Evolutionary conservation across 1,284 basidiomycete species (phyloP).

Genomic region (Cutaneotrichosporon mucoides): DNA sequence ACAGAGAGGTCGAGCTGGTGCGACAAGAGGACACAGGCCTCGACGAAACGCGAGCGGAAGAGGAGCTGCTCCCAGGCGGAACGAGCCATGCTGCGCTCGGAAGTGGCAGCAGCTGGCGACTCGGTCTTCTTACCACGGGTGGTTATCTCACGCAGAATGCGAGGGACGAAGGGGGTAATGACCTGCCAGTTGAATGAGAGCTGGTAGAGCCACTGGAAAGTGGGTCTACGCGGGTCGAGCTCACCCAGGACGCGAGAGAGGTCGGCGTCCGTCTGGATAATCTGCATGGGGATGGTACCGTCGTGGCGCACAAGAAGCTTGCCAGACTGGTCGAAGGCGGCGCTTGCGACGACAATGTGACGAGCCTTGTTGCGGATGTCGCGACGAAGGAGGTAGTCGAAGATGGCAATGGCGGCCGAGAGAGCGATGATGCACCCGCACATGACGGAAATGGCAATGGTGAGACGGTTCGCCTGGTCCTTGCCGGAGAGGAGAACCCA

Average conservation of each 20-base stretch:
- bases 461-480: constrained; percentile 32
- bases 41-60: constrained; percentile 52
- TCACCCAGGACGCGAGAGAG: constrained; percentile 50
- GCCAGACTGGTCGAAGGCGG: constrained; percentile 53
- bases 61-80: constrained; percentile 37
- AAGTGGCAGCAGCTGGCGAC: constrained; percentile 14
- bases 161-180: constrained; percentile 50
- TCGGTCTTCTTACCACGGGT: constrained; percentile 26
- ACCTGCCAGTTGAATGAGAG: constrained; percentile 54
- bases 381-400: constrained; percentile 46
- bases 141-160: constrained; percentile 43
- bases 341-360: constrained; percentile 53
- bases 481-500: constrained; percentile 5
- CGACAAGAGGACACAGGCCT: constrained; percentile 51
- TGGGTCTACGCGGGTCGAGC: constrained; percentile 51
- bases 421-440: constrained; percentile 51
- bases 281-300: constrained; percentile 53
- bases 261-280: constrained; percentile 52
- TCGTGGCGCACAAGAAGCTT: constrained; percentile 53
- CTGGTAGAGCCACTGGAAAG: constrained; percentile 55
- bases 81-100: constrained; percentile 28
- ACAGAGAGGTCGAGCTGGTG: constrained; percentile 52
- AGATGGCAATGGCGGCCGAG: constrained; percentile 47
- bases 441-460: constrained; percentile 52
- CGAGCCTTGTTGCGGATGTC: constrained; percentile 49